These are phyloP conservation scores for Hypoxylon sp. DNA, from an alignment of 2,329 filamentous ascomycete genomes.

Conservation along the genomic window DNA sequence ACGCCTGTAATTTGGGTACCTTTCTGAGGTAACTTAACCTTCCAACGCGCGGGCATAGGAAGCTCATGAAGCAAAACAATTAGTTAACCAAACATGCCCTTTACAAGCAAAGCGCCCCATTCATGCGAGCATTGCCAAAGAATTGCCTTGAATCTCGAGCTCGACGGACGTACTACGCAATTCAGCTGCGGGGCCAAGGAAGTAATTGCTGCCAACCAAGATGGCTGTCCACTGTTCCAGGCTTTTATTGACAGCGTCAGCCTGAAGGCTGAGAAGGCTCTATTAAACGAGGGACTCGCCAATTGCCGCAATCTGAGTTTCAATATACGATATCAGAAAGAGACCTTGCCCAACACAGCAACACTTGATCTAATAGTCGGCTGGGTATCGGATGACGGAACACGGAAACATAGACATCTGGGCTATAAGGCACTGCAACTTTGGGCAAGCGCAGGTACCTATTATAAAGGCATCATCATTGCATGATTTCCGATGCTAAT, in stretches of 20 bases:
- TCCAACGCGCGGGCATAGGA: too few species aligned
- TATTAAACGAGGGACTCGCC: not conserved
- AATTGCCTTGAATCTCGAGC: conserved; percentile 18
- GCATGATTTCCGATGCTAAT: not conserved
- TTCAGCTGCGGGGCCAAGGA: conserved; percentile 18
- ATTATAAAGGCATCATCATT: not conserved
- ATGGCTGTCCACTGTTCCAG: conserved; percentile 25
- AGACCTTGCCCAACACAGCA: conserved; percentile 10
- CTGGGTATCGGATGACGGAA: conserved; percentile 1
- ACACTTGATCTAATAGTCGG: not conserved
- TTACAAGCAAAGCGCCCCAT: conserved; percentile 23
- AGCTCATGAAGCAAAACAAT: not conserved
- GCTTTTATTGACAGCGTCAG: conserved; percentile 10
- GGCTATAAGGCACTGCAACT: conserved; percentile 1
- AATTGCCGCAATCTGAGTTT: conserved; percentile 1
- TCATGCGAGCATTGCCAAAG: conserved; percentile 19
- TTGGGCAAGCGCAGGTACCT: conserved; percentile 27
- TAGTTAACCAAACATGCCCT: conserved; percentile 1
- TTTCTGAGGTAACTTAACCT: too few species aligned
- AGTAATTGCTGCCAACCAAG: conserved; percentile 20
- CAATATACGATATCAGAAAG: conserved; percentile 14
- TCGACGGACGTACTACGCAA: not conserved
- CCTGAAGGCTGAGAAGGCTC: not conserved
- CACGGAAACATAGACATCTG: not conserved
- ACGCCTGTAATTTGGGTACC: too few species aligned